These are phyloP conservation scores for Reutealis trisperma DNA, from an alignment of 345 rosid species.

Conservation along the genomic window DNA sequence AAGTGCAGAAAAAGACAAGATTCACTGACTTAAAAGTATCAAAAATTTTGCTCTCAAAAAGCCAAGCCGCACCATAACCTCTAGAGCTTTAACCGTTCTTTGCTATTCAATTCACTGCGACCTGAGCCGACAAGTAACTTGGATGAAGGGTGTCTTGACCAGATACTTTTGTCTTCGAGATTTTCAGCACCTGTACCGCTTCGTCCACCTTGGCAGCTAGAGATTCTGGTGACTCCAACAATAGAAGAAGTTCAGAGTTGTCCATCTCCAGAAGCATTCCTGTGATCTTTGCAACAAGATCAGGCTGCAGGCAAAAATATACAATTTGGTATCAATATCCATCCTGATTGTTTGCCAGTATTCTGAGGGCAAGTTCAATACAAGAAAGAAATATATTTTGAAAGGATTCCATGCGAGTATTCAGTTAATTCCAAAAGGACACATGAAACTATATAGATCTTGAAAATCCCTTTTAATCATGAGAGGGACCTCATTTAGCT, in stretches of 20 bases:
- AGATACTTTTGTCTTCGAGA: slow-evolving; percentile 45
- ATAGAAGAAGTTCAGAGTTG: slow-evolving; percentile 56
- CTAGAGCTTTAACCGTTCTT: background rate
- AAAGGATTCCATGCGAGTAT: background rate
- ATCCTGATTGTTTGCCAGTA: background rate
- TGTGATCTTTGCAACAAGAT: slow-evolving; percentile 69
- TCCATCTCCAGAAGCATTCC: slow-evolving; percentile 88
- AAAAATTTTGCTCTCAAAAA: background rate
- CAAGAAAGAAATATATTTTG: background rate
- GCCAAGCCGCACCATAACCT: slow-evolving; percentile 10
- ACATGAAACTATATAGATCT: background rate
- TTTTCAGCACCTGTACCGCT: slow-evolving; percentile 67
- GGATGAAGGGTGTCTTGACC: slow-evolving; percentile 36
- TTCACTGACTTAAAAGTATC: slow-evolving; percentile 5
- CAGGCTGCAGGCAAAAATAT: slow-evolving; percentile 51
- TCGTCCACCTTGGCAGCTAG: slow-evolving; percentile 63
- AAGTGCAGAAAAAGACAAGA: background rate
- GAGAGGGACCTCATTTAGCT: background rate
- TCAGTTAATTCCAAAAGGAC: background rate
- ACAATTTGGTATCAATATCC: background rate
- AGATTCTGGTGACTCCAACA: slow-evolving; percentile 63
- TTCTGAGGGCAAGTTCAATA: background rate
- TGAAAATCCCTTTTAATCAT: too few relatives aligned
- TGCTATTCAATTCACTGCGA: slow-evolving; percentile 52
- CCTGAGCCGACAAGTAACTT: slow-evolving; percentile 51